These are phyloP conservation scores for Takashimella koratensis DNA, from an alignment of 1,284 basidiomycete species.

Conservation along the genomic window DNA sequence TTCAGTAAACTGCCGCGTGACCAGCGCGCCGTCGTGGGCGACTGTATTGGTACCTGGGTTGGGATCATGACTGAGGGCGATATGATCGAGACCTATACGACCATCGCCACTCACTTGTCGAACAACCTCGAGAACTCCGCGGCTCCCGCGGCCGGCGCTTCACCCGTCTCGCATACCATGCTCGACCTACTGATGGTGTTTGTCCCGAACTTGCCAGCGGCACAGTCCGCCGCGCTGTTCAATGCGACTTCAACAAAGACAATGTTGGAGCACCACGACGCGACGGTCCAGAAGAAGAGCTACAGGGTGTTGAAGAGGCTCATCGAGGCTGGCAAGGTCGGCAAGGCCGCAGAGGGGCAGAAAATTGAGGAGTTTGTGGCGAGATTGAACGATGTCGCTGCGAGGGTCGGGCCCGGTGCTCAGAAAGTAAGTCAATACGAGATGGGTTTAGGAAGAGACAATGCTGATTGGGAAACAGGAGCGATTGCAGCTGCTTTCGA, in stretches of 20 bases:
- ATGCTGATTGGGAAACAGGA: conserved; percentile 57
- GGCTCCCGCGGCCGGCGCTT: conserved; percentile 40
- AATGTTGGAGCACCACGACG: conserved; percentile 61
- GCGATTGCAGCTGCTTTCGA: conserved; percentile 71
- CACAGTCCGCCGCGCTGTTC: conserved; percentile 64
- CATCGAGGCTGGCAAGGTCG: conserved; percentile 60
- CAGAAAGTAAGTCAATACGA: conserved; percentile 62
- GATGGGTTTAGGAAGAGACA: neutral
- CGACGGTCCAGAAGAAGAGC: conserved; percentile 89
- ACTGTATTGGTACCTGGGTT: conserved; percentile 83
- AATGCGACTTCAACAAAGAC: conserved; percentile 49
- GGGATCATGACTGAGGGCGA: conserved; percentile 74
- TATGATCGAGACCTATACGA: conserved; percentile 72
- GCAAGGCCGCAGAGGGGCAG: conserved; percentile 51
- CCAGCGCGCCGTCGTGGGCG: conserved; percentile 75
- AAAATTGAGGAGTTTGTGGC: conserved; percentile 58
- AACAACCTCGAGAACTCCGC: conserved; percentile 58
- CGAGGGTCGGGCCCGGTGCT: conserved; percentile 72
- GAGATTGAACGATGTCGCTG: conserved; percentile 57
- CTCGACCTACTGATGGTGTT: conserved; percentile 87
- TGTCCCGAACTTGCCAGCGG: conserved; percentile 66
- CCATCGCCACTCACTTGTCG: conserved; percentile 72
- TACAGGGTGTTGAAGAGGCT: conserved; percentile 83
- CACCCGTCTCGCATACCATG: conserved; percentile 66
- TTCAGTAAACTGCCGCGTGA: conserved; percentile 79